Evolutionary conservation across 129 eudicot genomes (phyloP).

Genomic region (Logfia minima): DNA sequence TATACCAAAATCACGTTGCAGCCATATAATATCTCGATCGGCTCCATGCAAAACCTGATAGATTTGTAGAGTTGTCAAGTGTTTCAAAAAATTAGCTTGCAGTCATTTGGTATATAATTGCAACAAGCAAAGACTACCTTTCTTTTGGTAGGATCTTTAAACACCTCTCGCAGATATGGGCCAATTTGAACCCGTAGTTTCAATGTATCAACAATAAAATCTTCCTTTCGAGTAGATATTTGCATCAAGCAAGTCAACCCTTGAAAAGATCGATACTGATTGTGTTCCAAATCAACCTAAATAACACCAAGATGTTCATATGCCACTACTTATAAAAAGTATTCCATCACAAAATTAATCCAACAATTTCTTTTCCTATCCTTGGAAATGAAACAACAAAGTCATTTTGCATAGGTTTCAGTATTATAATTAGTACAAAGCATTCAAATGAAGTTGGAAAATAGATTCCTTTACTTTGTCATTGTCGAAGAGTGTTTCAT

Average conservation of each 20-base stretch:
- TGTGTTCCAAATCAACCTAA: constrained; percentile 97
- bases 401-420: background rate
- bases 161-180: constrained; percentile 79
- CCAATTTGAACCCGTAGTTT: constrained; percentile 80
- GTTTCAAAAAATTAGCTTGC: background rate
- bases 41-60: constrained; percentile 96
- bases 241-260: constrained; percentile 99
- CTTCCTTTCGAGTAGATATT: constrained; percentile 91
- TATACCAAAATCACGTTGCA: constrained; percentile 89
- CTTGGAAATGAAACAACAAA: no score
- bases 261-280: constrained; percentile 92
- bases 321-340: background rate
- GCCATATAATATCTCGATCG: constrained; percentile 83
- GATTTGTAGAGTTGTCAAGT: constrained; percentile 11
- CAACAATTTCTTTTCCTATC: no score
- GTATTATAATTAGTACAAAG: background rate
- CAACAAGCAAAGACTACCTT: constrained; percentile 49
- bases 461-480: background rate
- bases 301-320: constrained; percentile 18
- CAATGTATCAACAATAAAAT: constrained; percentile 89
- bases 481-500: background rate
- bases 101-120: background rate
- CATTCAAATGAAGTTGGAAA: background rate
- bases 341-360: background rate
- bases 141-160: constrained; percentile 80